Conservation (phyloP, 495 filamentous ascomycete species). For the Tuber magnatum region DNA sequence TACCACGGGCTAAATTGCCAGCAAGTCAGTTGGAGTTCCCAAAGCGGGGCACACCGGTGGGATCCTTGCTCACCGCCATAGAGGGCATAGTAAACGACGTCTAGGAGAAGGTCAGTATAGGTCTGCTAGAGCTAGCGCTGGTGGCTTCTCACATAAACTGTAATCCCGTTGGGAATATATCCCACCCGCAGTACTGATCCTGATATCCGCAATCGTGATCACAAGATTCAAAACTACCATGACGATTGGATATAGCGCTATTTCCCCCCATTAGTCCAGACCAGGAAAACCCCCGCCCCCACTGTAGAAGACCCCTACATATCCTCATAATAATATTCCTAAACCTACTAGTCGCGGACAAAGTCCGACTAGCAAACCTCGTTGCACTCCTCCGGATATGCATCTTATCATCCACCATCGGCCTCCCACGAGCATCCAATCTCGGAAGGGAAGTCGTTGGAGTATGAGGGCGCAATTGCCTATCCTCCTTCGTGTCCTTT, state of each 20-base stretch:
- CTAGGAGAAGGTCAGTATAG: slow-evolving; percentile 9
- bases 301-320: slow-evolving; percentile 8
- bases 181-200: slow-evolving; percentile 16
- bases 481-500: neutral
- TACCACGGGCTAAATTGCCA: slow-evolving; percentile 9
- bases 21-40: neutral
- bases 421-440: slow-evolving; percentile 23
- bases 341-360: slow-evolving; percentile 20
- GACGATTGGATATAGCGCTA: slow-evolving; percentile 26
- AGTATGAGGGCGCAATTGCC: neutral
- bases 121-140: neutral
- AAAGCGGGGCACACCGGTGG: neutral
- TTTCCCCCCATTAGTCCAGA: slow-evolving; percentile 1
- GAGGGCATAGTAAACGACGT: slow-evolving; percentile 27
- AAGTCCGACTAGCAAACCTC: slow-evolving; percentile 15
- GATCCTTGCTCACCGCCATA: slow-evolving; percentile 11
- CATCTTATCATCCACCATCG: slow-evolving; percentile 6
- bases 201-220: slow-evolving; percentile 20
- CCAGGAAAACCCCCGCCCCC: neutral
- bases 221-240: slow-evolving; percentile 27
- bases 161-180: slow-evolving; percentile 26
- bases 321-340: slow-evolving; percentile 22
- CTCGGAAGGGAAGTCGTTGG: slow-evolving; percentile 15
- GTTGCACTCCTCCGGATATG: slow-evolving; percentile 13
- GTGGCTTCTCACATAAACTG: slow-evolving; percentile 11